Percentiles rank a stretch among this genome's conserved stretches.
phyloP scores from a whole-genome alignment of 2,329 filamentous ascomycete genomes.

The Pseudonectria buxi region DNA sequence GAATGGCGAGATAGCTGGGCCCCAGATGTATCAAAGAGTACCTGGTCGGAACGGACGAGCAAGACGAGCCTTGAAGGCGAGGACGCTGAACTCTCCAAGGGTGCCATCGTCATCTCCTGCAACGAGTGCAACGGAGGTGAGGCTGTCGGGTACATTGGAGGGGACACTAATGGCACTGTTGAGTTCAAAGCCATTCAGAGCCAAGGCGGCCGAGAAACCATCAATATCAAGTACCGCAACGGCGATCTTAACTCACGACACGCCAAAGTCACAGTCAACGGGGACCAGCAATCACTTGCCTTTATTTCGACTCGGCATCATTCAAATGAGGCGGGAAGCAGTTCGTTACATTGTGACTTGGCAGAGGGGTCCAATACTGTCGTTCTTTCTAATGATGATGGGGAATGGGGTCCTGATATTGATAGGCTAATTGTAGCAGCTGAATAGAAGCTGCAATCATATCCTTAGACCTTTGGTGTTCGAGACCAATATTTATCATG shows the following conservation, averaged over 20 bases:
- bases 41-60: constrained; percentile 35
- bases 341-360: constrained; percentile 41
- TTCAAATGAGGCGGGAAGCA: constrained; percentile 35
- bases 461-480: too few relatives aligned
- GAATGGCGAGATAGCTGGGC: constrained; percentile 51
- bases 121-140: constrained; percentile 42
- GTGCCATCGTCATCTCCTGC: constrained; percentile 42
- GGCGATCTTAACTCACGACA: constrained; percentile 46
- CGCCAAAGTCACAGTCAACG: constrained; percentile 51
- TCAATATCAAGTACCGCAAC: constrained; percentile 50
- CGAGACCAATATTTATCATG: too few relatives aligned
- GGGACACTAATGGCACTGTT: constrained; percentile 37
- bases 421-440: constrained; percentile 48
- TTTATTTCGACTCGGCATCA: constrained; percentile 43
- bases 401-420: constrained; percentile 31
- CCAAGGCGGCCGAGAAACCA: constrained; percentile 38
- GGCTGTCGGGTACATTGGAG: constrained; percentile 50
- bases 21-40: constrained; percentile 36
- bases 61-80: constrained; percentile 49
- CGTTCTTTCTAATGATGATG: constrained; percentile 35
- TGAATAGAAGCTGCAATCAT: too few relatives aligned
- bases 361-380: constrained; percentile 44
- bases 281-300: constrained; percentile 40
- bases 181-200: constrained; percentile 41
- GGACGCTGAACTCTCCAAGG: constrained; percentile 34